Base-by-base conservation (phyloP, 495 filamentous ascomycete species). In the Rostrohypoxylon terebratum region DNA sequence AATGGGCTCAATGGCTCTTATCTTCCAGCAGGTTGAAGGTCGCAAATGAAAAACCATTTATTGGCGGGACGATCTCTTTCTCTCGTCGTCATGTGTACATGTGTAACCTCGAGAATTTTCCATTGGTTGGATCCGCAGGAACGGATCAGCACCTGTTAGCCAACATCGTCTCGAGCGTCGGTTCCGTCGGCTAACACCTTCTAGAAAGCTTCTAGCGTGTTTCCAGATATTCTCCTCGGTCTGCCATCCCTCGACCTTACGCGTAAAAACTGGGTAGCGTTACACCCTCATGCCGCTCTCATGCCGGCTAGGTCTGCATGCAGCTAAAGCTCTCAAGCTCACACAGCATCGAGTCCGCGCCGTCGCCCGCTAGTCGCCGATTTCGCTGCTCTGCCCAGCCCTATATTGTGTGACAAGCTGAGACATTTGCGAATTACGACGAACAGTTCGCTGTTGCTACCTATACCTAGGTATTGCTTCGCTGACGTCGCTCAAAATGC, bases 201-300 rank as follows among this genome's bases (percentile, higher is more conserved):
- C 81, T 79, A 70, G 81, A 82, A 82, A 60, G 9, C 63, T 82
- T 82, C 76, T 78, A 77, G 75, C 61, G 73, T 4, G 20, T 28
- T 71, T 74, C 72, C 48, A 67, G 63, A 72, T 69, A 55, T 20
- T 42, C 55, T 31, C 42, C 50, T 68, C 48, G 54, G 65, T 65
- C 48, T 69, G 64, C 64, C 64, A 65, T 62, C 48, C 61, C 40
- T 42, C 45, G 21, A 67, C 54, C 54, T 53, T 55, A 53, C 55
- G 54, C 44, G 47, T 67, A 51, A 44, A 18, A 42, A 42, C 38
- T n/a, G 13, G 13, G 5, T 13, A 59, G 40, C 34, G 55, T 68
- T 31, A 58, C 57, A 68, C 53, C 9, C 23, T 11, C 8, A n/a
- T 38, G 33, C 20, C 28, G 11, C 53, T 9, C 13, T 11, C 8